Percentiles rank a stretch among this genome's conserved stretches.
Conservation (phyloP, 2,329 filamentous ascomycete species). For the Lachnellula arida region DNA sequence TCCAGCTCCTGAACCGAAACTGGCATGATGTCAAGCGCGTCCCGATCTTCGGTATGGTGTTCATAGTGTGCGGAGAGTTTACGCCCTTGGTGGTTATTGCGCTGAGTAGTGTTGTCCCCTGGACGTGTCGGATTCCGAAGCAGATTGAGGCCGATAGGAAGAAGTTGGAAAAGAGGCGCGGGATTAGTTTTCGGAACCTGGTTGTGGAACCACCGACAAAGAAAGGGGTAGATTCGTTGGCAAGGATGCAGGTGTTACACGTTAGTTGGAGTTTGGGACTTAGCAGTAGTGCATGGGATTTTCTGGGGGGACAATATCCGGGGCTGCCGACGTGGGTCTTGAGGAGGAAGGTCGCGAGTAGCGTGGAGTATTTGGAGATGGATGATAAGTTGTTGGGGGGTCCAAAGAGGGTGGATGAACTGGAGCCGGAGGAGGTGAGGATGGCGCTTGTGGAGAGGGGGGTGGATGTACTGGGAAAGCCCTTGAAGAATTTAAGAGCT, state of each 20-base stretch:
- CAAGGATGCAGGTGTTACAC: constrained; percentile 37
- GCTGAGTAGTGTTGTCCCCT: constrained; percentile 67
- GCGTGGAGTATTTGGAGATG: constrained; percentile 58
- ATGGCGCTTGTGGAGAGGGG: constrained; percentile 70
- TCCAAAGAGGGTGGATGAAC: constrained; percentile 54
- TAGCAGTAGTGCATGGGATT: constrained; percentile 38
- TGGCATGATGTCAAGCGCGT: constrained; percentile 71
- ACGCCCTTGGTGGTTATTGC: constrained; percentile 74
- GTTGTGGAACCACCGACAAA: constrained; percentile 22
- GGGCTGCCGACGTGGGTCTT: constrained; percentile 47
- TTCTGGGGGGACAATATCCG: constrained; percentile 36
- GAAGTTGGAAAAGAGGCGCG: constrained; percentile 48
- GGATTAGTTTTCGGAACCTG: constrained; percentile 42
- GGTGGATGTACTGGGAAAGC: constrained; percentile 46
- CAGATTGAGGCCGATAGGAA: constrained; percentile 61
- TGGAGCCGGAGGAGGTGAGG: constrained; percentile 60
- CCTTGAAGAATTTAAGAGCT: constrained; percentile 34
- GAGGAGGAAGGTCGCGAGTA: constrained; percentile 45
- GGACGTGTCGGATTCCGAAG: constrained; percentile 74
- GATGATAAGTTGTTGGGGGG: constrained; percentile 67
- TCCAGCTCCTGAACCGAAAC: constrained; percentile 65
- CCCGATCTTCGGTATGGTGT: constrained; percentile 70
- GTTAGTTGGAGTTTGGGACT: constrained; percentile 37
- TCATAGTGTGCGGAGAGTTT: constrained; percentile 79
- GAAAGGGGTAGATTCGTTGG: constrained; percentile 29